phyloP scores from a whole-genome alignment of 192 early-diverging fungal species.

The Backusella liffmaniae region DNA sequence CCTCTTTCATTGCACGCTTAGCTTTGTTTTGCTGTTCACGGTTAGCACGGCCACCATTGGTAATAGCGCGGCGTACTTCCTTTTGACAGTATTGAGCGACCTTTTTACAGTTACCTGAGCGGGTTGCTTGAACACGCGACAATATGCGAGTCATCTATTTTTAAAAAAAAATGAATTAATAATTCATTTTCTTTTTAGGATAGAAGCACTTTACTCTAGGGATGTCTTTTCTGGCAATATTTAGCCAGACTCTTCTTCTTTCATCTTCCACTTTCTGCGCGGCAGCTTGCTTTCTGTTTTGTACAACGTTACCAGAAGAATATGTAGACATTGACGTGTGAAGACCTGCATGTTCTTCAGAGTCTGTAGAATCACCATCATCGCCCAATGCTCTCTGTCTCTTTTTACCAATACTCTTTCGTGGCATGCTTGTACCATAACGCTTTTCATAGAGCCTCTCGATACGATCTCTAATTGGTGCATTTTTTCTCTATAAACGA shows the following conservation, averaged over 20 bases:
- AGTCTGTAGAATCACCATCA: background rate
- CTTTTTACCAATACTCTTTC: background rate
- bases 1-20: slow-evolving; percentile 62
- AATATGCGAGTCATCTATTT: slow-evolving; percentile 48
- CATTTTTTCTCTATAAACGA: slow-evolving; percentile 21
- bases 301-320: background rate
- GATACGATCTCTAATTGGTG: slow-evolving; percentile 25
- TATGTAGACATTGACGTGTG: background rate
- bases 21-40: slow-evolving; percentile 64
- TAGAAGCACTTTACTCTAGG: background rate
- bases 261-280: slow-evolving; percentile 25
- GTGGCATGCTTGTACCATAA: slow-evolving; percentile 17
- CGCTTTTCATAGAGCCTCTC: slow-evolving; percentile 24
- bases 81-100: slow-evolving; percentile 71
- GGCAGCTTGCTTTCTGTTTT: background rate
- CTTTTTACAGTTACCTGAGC: slow-evolving; percentile 64
- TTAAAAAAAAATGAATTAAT: background rate
- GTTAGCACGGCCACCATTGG: slow-evolving; percentile 50
- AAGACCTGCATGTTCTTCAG: background rate
- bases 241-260: slow-evolving; percentile 20
- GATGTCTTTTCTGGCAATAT: slow-evolving; percentile 22
- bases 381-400: background rate
- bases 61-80: slow-evolving; percentile 60
- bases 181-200: background rate
- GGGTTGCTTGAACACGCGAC: slow-evolving; percentile 40